phyloP scores from a whole-genome alignment of 1,139 yeast species.

The Pichia sp. region DNA sequence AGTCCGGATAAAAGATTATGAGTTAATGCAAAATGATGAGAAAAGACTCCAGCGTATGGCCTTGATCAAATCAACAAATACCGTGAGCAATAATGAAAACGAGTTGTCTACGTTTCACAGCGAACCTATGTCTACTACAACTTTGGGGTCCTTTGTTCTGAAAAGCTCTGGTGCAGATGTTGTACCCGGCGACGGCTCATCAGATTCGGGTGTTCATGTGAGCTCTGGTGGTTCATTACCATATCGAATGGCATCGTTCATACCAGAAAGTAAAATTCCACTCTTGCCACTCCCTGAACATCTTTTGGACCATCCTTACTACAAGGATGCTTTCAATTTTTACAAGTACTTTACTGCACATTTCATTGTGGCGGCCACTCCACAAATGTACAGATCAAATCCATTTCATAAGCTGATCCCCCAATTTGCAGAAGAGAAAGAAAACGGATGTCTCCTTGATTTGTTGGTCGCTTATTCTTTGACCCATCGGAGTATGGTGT shows the following conservation, averaged over 20 bases:
- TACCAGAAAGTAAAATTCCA: conserved; percentile 9
- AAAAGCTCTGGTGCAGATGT: background rate
- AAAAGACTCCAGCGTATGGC: background rate
- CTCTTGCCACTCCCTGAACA: conserved; percentile 17
- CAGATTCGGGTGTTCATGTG: background rate
- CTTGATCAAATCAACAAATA: background rate
- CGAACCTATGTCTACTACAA: background rate
- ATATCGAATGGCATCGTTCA: conserved; percentile 8
- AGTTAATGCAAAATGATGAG: conserved; percentile 7
- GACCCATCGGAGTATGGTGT: conserved; percentile 16
- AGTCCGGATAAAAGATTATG: conserved; percentile 11
- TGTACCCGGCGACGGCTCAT: background rate
- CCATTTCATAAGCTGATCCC: conserved; percentile 15
- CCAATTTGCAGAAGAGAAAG: conserved; percentile 32
- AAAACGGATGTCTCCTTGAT: conserved; percentile 23
- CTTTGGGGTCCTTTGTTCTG: background rate
- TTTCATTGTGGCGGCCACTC: conserved; percentile 16
- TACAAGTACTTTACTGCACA: conserved; percentile 16
- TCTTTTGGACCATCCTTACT: conserved; percentile 16
- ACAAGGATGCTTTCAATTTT: conserved; percentile 13
- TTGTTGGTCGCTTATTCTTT: conserved; percentile 13
- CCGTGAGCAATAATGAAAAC: background rate
- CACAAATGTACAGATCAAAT: conserved; percentile 13
- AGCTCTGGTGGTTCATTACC: background rate
- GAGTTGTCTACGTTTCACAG: background rate